Conservation (phyloP, 805 yeast genomes). For the Zygosaccharomyces gambellarensis region DNA sequence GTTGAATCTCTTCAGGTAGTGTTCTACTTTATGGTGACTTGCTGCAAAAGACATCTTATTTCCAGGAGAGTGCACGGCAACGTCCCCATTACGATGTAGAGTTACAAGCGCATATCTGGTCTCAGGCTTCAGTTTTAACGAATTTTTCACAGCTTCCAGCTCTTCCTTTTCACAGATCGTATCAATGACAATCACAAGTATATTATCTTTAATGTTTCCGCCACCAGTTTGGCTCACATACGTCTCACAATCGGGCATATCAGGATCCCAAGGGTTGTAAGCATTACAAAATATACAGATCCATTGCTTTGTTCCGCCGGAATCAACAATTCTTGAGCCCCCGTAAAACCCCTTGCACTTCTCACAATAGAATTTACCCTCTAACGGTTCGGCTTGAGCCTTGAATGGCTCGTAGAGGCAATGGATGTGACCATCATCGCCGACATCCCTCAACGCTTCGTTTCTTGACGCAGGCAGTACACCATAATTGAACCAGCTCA, state of each 20-base stretch:
- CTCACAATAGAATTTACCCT: conserved; percentile 4
- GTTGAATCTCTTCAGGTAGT: conserved; percentile 7
- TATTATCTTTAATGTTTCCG: background rate
- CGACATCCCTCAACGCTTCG: conserved; percentile 12
- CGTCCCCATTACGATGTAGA: conserved; percentile 6
- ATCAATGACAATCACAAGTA: conserved; percentile 12
- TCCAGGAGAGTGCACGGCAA: conserved; percentile 2
- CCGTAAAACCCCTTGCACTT: conserved; percentile 6
- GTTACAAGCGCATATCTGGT: conserved; percentile 4
- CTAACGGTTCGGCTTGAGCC: background rate
- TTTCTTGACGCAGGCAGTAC: conserved; percentile 17
- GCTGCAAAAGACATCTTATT: conserved; percentile 1
- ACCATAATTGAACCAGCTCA: conserved; percentile 11
- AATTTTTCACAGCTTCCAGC: conserved; percentile 6
- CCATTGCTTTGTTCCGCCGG: conserved; percentile 8
- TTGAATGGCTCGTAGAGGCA: conserved; percentile 11
- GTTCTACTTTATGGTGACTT: conserved; percentile 6
- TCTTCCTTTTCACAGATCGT: conserved; percentile 9
- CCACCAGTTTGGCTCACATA: conserved; percentile 2
- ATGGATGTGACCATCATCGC: conserved; percentile 14
- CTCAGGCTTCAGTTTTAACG: background rate
- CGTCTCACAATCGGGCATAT: background rate
- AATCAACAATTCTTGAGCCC: conserved; percentile 2
- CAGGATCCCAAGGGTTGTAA: conserved; percentile 9
- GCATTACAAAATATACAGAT: conserved; percentile 15